Evolutionary conservation across 164 flowering plant genomes (phyloP), one percentile per base, ranked within the genome.

Genomic region (Piper betle): DNA sequence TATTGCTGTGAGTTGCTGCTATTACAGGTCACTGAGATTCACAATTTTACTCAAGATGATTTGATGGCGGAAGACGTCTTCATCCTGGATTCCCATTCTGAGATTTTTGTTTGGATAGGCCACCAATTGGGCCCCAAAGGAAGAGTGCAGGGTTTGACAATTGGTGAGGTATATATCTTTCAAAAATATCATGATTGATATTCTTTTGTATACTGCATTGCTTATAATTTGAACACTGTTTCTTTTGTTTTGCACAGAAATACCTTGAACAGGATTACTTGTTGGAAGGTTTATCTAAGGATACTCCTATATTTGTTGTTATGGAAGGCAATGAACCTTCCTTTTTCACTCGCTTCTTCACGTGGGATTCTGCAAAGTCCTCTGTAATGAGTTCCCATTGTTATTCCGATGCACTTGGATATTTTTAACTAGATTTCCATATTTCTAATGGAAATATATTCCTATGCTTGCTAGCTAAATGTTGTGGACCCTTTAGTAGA

Each of bases 21-120:
- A 10, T 69, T 80, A 71, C 85, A 94, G 99, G 90, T 85, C 67
- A 77, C 75, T 12, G 97, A 91, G 75, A 81, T 94, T 61, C 83
- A 76, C 75, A 94, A 82, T 72, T 94, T 91, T 72, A 64, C 79
- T 62, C 99, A 94, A 71, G 99, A 94, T 66, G 99, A 94, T 81
- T 71, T 94, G 80, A 91, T 91, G 97, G 88, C 99, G 4, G 99
- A 94, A 80, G 99, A 94, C 75, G 76, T 84, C 62, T 91, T 80
- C 69, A 80, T 94, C 72, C 69, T 94, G 66, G 97, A 94, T 75
- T 84, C 87, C 73, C 93, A 84, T 68, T 84, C 93, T 0, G 96
- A 87, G 53, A 78, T 94, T 56, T 94, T 78, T 77, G 86, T 94
- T 39, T 94, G 99, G 99, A 79, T 94, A 48, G 99, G 99, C 57